Evolutionary conservation across 106 monocot genomes (phyloP), one percentile per base, ranked within the genome.

Genomic region (Platanthera zijinensis): DNA sequence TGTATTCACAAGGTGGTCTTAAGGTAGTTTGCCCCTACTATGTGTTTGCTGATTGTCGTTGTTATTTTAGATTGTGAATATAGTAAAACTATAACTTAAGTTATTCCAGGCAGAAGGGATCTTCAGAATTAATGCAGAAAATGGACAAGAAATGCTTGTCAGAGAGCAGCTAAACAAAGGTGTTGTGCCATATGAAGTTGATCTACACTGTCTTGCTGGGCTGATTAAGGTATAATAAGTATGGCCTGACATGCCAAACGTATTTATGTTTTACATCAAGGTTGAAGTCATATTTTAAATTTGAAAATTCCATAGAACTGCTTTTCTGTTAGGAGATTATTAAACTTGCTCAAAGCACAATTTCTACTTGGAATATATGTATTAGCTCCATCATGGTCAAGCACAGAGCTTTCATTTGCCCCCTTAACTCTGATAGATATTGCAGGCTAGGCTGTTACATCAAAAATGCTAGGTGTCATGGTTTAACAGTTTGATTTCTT

Each of bases 121-220:
- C 39, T 86, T 86, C 51, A 83, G 86, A 78, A 83, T 86, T 57
- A 86, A 80, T 83, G 86, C 80, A 30, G 86, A 83, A 53, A 77
- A 86, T 80, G 39, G 83, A 10, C 83, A 86, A 70, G 86, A 86
- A 74, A 10, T 68, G 9, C 48, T 71, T 75, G 74, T 86, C 11
- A 86, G 86, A 69, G 80, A 86, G 0, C 80, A 83, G 71, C 57
- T 86, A 52, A 86, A 77, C 75, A 75, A 59, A 71, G 86, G 86
- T n/a, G 28, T 78, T 71, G 77, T 86, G 5, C 86, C 83, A 71
- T 51, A 80, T 52, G 80, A 69, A 64, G 74, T 80, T 75, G 86
- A 86, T 80, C 22, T 75, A 48, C 86, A 86, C 74, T 86, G 86
- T 76, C 69, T 86, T 45, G 86, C 86, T 69, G 83, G 86, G 48